Conservation (phyloP, 352 stramenopile genomes). For the Lagenidium giganteum region DNA sequence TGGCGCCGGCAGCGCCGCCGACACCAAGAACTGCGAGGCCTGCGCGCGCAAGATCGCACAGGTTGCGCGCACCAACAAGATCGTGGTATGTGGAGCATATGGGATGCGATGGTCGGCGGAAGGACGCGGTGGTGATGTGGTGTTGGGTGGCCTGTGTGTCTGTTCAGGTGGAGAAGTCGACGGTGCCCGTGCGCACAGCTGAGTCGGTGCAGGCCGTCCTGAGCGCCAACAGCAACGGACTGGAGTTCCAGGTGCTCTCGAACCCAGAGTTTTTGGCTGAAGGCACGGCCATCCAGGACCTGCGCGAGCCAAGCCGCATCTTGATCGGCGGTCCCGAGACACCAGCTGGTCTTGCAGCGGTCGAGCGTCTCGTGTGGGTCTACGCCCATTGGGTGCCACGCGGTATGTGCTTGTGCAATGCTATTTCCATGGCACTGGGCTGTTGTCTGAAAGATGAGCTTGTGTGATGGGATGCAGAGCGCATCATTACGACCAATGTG, state of each 20-base stretch:
- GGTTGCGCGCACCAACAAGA: constrained; percentile 90
- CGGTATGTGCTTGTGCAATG: constrained; percentile 9
- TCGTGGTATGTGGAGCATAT: constrained; percentile 68
- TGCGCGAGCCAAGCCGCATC: constrained; percentile 93
- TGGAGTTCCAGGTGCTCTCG: constrained; percentile 94
- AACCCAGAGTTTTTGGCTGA: constrained; percentile 99
- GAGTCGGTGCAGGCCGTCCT: constrained; percentile 95
- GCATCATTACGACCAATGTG: constrained; percentile 97
- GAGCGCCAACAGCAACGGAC: constrained; percentile 85
- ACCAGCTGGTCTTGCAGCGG: constrained; percentile 63
- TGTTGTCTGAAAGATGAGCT: neutral
- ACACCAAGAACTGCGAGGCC: constrained; percentile 99
- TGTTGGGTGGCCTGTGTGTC: neutral
- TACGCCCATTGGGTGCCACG: constrained; percentile 97
- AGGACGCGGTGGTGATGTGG: neutral
- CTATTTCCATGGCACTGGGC: neutral
- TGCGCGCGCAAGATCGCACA: constrained; percentile 97
- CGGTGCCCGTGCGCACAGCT: constrained; percentile 96
- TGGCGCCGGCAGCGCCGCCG: constrained; percentile 93
- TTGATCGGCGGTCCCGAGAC: constrained; percentile 96
- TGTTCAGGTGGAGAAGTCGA: constrained; percentile 94
- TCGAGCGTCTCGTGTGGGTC: constrained; percentile 90
- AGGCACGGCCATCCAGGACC: constrained; percentile 95
- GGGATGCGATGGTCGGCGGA: neutral
- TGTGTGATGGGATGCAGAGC: constrained; percentile 37